Evolutionary conservation across 768 basidiomycete genomes (phyloP), one percentile per base, ranked within the genome.

Genomic region (Tulasnella sp.): DNA sequence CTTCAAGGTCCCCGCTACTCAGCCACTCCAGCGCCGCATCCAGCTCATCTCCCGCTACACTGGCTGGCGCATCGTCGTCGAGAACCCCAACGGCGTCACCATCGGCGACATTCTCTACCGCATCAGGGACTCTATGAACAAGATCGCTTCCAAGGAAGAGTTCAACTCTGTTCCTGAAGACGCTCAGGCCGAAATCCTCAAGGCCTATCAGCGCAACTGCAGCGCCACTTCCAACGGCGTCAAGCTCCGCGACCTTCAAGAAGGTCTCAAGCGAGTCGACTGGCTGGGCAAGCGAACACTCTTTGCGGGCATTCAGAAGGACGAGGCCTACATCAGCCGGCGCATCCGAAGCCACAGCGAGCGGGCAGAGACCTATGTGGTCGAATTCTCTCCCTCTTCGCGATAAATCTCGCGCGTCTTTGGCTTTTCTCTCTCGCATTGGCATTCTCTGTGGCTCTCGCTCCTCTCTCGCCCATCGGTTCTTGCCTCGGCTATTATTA

Each of bases 191-290:
- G 44, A 73, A 3, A 73, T 80, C 79, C 79, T 74, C 37, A 42
- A 50, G 44, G 74, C 72, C 7, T 75, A 80, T 42, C 44, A 80
- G 72, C 79, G 74, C 74, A 80, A 80, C 20, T 80, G 72, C 79
- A 74, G 40, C 24, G 37, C 79, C 40, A 64, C 77, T 22, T 58
- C 54, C 37, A 42, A 42, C 28, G 77, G 77, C 28, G 41, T 37
- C 46, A 46, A 46, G 34, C 42, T 58, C 76, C 50, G 77, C 24
- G 60, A 48, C 18, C 44, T 44, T 18, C 41, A 80, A 50, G 79
- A 80, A 46, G 79, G 79, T 28, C 58, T 80, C 46, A 80, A 80
- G 48, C 72, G 79, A 28, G 72, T 80, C 72, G 79, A 80, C 79
- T 80, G 41, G 40, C 72, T 80, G 42, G 44, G 42, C 42, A 60